These are phyloP conservation scores for Fraxinus paxiana DNA, from an alignment of 305 asterid species.

Conservation along the genomic window DNA sequence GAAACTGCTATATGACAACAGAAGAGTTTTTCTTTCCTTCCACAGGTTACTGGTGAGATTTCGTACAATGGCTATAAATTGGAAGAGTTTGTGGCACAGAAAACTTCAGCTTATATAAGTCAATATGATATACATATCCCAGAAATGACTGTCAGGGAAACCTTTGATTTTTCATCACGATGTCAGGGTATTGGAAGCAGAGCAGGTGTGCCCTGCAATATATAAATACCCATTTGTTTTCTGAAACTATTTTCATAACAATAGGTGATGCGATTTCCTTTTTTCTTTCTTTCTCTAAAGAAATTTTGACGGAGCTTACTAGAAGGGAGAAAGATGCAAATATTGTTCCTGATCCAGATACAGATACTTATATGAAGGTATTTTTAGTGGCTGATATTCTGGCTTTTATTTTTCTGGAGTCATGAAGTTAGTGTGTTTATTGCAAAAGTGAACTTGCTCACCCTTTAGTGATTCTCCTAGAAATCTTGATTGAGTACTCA, in stretches of 20 bases:
- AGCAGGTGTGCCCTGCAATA: constrained; percentile 43
- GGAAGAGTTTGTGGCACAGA: constrained; percentile 65
- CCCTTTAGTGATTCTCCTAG: background rate
- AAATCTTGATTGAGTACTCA: background rate
- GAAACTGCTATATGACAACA: background rate
- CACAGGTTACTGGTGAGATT: constrained; percentile 67
- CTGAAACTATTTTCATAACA: background rate
- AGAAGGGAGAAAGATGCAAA: constrained; percentile 66
- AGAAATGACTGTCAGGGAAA: constrained; percentile 80
- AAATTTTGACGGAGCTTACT: constrained; percentile 57
- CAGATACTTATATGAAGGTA: constrained; percentile 87
- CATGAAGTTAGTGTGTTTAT: background rate
- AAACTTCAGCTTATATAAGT: constrained; percentile 70
- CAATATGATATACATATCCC: constrained; percentile 70
- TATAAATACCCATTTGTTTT: background rate
- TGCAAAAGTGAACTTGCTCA: background rate
- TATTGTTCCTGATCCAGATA: constrained; percentile 66
- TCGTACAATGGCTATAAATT: constrained; percentile 64
- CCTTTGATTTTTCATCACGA: constrained; percentile 64
- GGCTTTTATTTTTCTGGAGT: background rate
- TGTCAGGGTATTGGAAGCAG: constrained; percentile 76
- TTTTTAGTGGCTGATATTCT: constrained; percentile 2
- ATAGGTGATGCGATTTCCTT: background rate
- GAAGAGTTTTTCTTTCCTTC: background rate
- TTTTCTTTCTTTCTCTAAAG: constrained; percentile 31